A percentile compares a stretch with the other conserved stretches of the same genome.
These are phyloP conservation scores for Sporothrix luriei DNA, from an alignment of 2,329 filamentous ascomycete genomes.

Conservation along the genomic window DNA sequence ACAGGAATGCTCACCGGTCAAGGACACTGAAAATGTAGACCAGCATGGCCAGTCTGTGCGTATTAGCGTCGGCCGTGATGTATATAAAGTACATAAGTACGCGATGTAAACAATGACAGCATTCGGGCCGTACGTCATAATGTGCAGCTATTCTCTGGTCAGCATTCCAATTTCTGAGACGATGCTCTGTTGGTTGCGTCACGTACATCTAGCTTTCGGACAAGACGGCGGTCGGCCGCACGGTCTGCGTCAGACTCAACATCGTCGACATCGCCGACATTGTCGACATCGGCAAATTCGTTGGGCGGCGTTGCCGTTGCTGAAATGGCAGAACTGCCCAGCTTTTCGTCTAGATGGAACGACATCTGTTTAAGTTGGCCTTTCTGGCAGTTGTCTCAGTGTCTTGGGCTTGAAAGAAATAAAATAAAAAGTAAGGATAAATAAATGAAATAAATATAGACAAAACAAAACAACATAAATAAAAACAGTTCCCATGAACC, in stretches of 20 bases:
- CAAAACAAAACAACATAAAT: no score
- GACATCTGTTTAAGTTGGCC: no score
- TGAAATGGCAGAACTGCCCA: neutral
- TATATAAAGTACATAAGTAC: no score
- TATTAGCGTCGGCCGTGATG: neutral
- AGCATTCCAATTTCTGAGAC: neutral
- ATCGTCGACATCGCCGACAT: neutral
- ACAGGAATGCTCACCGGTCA: neutral
- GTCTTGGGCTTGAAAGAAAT: no score
- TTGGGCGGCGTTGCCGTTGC: neutral
- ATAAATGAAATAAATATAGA: neutral
- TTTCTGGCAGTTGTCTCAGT: no score
- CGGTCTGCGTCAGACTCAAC: neutral
- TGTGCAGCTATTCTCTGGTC: neutral
- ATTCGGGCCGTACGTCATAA: slow-evolving; percentile 9
- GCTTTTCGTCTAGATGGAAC: slow-evolving; percentile 13
- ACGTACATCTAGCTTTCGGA: slow-evolving; percentile 14
- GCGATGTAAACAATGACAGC: no score
- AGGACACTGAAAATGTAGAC: slow-evolving; percentile 16
- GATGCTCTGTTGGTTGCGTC: no score
- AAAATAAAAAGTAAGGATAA: no score
- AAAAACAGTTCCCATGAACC: neutral
- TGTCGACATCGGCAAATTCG: neutral
- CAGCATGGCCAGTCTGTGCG: slow-evolving; percentile 15
- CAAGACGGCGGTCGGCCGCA: neutral